phyloP scores from a whole-genome alignment of 1,284 basidiomycete species.

The Pulchroboletus neoregius region DNA sequence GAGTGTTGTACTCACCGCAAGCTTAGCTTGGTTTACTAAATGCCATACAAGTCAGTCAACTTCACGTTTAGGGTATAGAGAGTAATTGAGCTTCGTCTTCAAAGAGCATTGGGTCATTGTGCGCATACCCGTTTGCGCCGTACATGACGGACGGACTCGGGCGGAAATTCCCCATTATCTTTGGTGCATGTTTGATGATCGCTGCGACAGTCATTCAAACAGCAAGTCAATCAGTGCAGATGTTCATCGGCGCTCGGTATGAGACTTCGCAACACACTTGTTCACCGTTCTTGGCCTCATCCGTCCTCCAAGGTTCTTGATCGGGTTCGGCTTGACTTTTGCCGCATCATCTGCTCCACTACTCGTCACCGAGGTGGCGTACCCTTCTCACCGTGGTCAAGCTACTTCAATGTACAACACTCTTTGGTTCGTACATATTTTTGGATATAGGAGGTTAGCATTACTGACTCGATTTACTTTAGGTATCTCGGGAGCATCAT shows the following conservation, averaged over 20 bases:
- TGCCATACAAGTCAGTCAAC: constrained; percentile 59
- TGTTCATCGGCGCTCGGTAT: constrained; percentile 72
- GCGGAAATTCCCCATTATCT: constrained; percentile 53
- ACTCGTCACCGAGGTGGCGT: constrained; percentile 72
- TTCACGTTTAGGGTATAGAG: not conserved
- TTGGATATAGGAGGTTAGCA: not conserved
- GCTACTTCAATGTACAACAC: constrained; percentile 72
- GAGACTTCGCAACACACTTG: not conserved
- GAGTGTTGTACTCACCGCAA: not conserved
- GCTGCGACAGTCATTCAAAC: constrained; percentile 63
- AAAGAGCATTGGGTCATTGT: not conserved
- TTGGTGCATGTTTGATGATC: constrained; percentile 60
- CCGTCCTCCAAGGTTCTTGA: constrained; percentile 44
- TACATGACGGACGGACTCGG: constrained; percentile 66
- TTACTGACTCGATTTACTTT: not conserved
- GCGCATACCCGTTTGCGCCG: constrained; percentile 47
- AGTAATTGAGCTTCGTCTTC: not conserved
- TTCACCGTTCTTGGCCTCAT: not conserved
- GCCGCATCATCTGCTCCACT: constrained; percentile 63
- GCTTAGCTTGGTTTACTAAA: constrained; percentile 60
- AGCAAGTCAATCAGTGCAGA: constrained; percentile 63
- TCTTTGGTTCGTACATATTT: constrained; percentile 44
- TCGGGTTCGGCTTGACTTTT: constrained; percentile 74
- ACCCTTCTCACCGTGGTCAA: constrained; percentile 69
- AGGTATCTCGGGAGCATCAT: constrained; percentile 66